Conservation (phyloP, 2,329 filamentous ascomycete genomes). For the Huntiella bhutanensis region DNA sequence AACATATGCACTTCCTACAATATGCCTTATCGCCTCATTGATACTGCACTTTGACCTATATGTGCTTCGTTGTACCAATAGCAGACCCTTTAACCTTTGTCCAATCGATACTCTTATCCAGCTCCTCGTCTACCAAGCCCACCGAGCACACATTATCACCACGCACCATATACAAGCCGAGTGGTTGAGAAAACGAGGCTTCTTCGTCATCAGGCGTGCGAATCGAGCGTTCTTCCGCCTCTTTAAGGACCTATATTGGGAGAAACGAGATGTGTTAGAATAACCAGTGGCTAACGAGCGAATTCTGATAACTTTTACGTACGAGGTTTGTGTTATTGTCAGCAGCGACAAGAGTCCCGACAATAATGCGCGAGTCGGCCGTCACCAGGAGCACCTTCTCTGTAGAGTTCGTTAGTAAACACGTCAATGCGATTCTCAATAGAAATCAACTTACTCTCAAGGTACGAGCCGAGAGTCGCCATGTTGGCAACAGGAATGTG, state of each 20-base stretch:
- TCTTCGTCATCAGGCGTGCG: conserved; percentile 68
- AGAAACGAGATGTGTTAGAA: not conserved
- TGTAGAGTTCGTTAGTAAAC: conserved; percentile 19
- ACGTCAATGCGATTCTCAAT: conserved; percentile 1
- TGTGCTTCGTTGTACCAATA: conserved; percentile 71
- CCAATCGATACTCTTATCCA: conserved; percentile 89
- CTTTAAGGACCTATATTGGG: conserved; percentile 45
- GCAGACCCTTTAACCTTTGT: conserved; percentile 66
- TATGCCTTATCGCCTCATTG: too few species aligned
- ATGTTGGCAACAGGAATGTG: conserved; percentile 14
- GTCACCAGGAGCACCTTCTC: conserved; percentile 88
- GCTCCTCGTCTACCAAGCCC: conserved; percentile 71
- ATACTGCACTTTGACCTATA: not conserved
- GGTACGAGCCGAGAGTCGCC: conserved; percentile 26
- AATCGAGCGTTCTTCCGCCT: conserved; percentile 79
- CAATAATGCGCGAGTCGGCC: conserved; percentile 70
- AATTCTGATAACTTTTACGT: conserved; percentile 14
- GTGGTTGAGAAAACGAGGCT: conserved; percentile 57
- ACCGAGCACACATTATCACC: conserved; percentile 89
- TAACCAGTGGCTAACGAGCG: not conserved
- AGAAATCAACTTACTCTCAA: conserved; percentile 21
- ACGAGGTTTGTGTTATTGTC: conserved; percentile 85
- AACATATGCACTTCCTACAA: too few species aligned
- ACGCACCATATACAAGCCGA: conserved; percentile 79
- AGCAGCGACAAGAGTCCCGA: conserved; percentile 66